Percentiles rank a stretch among this genome's conserved stretches.
Evolutionary conservation across 2,329 filamentous ascomycete genomes (phyloP).

Genomic region (Neofusicoccum kwambonambiense): DNA sequence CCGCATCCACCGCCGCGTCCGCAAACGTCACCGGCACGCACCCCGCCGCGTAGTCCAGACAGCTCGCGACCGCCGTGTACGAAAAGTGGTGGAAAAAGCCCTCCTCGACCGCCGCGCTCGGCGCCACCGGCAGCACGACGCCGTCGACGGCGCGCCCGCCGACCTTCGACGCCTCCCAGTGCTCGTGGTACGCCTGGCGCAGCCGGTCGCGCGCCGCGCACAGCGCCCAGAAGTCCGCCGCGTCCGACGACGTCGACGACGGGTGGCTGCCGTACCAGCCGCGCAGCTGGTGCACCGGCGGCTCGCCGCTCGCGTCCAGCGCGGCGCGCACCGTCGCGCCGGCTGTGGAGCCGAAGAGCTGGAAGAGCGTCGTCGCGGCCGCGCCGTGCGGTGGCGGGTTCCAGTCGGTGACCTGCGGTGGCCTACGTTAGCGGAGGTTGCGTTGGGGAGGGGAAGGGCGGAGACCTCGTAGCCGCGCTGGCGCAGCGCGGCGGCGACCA

Average conservation of each 20-base stretch:
- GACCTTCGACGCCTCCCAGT: neutral
- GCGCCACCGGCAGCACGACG: neutral
- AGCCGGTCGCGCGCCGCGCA: neutral
- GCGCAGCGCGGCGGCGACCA: neutral
- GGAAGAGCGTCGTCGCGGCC: slow-evolving; percentile 22
- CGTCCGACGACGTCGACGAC: neutral
- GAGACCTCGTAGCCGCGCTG: neutral
- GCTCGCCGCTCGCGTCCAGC: slow-evolving; percentile 24
- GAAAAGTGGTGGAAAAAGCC: slow-evolving; percentile 21
- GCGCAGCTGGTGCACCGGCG: neutral
- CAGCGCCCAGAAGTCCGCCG: neutral
- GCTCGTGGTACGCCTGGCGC: neutral
- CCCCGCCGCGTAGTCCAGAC: slow-evolving; percentile 4
- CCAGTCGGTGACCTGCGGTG: neutral
- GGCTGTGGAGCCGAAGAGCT: neutral
- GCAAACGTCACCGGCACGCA: slow-evolving; percentile 9
- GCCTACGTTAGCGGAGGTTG: neutral
- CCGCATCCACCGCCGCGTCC: neutral
- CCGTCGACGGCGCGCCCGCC: too few species aligned
- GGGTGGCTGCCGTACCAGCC: slow-evolving; percentile 19
- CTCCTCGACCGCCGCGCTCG: slow-evolving; percentile 18
- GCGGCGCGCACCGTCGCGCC: slow-evolving; percentile 12
- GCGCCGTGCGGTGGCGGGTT: slow-evolving; percentile 22
- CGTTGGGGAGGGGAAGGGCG: accelerated
- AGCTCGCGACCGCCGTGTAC: neutral